phyloP scores from a whole-genome alignment of 441 rosid species.

The Jatropha podagrica region DNA sequence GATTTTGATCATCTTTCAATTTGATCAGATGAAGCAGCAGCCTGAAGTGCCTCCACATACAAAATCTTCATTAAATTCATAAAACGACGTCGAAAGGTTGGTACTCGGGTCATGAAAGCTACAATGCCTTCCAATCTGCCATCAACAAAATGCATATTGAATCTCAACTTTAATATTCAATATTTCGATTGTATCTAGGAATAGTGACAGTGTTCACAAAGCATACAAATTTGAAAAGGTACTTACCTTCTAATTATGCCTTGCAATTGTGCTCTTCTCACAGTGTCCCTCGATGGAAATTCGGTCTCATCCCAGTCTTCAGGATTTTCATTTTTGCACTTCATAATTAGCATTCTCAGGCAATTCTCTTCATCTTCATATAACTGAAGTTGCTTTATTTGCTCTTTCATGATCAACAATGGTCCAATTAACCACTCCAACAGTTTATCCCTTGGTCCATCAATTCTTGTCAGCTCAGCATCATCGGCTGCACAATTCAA shows the following conservation, averaged over 20 bases:
- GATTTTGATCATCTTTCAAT: too few relatives aligned
- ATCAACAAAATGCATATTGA: neutral
- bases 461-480: constrained; percentile 55
- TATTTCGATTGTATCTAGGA: neutral
- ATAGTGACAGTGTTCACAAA: too few relatives aligned
- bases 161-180: neutral
- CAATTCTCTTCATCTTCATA: constrained; percentile 56
- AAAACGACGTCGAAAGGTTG: constrained; percentile 71
- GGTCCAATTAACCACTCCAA: constrained; percentile 74
- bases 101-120: constrained; percentile 66
- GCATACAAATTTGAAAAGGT: neutral
- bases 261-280: constrained; percentile 80
- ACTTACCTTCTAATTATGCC: constrained; percentile 72
- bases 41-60: constrained; percentile 59
- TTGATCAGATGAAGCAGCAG: constrained; percentile 40
- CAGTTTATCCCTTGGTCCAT: constrained; percentile 62
- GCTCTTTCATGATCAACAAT: constrained; percentile 72
- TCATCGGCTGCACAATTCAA: constrained; percentile 47
- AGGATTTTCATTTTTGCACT: constrained; percentile 48
- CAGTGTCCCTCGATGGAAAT: constrained; percentile 55
- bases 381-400: constrained; percentile 56
- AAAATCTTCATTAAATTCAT: constrained; percentile 59
- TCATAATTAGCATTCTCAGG: constrained; percentile 51
- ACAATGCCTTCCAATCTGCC: constrained; percentile 77
- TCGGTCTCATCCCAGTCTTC: constrained; percentile 66